Evolutionary conservation across 495 filamentous ascomycete genomes (phyloP), one percentile per base, ranked within the genome.

Genomic region (Penicillium soppii): DNA sequence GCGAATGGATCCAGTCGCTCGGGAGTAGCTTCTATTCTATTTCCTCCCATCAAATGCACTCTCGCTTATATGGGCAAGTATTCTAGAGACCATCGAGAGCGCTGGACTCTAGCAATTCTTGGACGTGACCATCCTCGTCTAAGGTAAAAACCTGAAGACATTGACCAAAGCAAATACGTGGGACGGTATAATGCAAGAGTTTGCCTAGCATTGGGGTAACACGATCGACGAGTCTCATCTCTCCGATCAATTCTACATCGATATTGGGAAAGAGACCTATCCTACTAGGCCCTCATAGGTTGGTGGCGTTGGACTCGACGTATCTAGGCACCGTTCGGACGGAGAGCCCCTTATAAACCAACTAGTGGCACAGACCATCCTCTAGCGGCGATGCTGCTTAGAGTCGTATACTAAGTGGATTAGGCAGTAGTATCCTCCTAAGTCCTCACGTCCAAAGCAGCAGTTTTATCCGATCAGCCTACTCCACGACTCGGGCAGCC

Each of bases 241-340:
- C 1, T 19, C 46, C 21, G 33, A 49, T 7, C 46, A n/a, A 29
- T 49, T 49, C 19, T 49, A 30, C 21, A 26, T 25, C 26, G 22
- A 49, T 41, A 15, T 49, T 10, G 32, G 33, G 25, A 49, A 49
- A 25, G 33, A 49, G 29, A 49, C 32, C 35, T 49, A 15, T n/a
- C 30, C 30, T 33, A n/a, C 30, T n/a, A 15, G 30, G 30, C 5
- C 5, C 30, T 33, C 30, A 33, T 15, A 15, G 30, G 30, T 33
- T 33, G 13, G 30, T n/a, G 30, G 30, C 6, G 30, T 8, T n/a
- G n/a, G n/a, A n/a, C n/a, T n/a, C n/a, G n/a, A n/a, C n/a, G n/a
- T n/a, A n/a, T n/a, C n/a, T n/a, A n/a, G n/a, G n/a, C n/a, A n/a
- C n/a, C n/a, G n/a, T n/a, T n/a, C n/a, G n/a, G n/a, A n/a, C n/a